phyloP scores from a whole-genome alignment of 2,329 filamentous ascomycete genomes.

The Botrytis hyacinthi region DNA sequence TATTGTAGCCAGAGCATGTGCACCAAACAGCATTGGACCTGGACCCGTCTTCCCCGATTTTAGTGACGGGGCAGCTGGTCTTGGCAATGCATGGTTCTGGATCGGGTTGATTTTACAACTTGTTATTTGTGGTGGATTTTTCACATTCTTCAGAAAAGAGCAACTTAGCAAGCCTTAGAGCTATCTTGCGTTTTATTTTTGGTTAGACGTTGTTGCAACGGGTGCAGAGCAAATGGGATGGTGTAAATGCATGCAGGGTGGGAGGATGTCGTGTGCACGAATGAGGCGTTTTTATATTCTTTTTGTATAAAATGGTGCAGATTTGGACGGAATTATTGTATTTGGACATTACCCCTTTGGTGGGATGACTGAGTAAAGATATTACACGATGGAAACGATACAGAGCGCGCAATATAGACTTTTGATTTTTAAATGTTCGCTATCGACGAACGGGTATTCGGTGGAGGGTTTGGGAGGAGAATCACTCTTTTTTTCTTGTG shows the following conservation, averaged over 20 bases:
- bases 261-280: slow-evolving; percentile 3
- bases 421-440: slow-evolving; percentile 13
- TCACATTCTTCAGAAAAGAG: slow-evolving; percentile 57
- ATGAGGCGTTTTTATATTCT: slow-evolving; percentile 8
- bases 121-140: slow-evolving; percentile 56
- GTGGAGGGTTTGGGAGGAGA: not conserved
- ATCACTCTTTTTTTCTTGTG: not conserved
- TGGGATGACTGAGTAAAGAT: slow-evolving; percentile 12
- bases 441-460: slow-evolving; percentile 2
- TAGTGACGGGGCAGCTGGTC: slow-evolving; percentile 9
- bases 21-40: slow-evolving; percentile 60
- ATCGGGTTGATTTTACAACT: slow-evolving; percentile 57
- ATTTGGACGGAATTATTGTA: slow-evolving; percentile 14
- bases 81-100: slow-evolving; percentile 39
- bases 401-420: slow-evolving; percentile 11
- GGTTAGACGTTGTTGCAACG: not conserved
- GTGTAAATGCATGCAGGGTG: slow-evolving; percentile 15
- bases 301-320: slow-evolving; percentile 18
- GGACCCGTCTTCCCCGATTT: slow-evolving; percentile 57
- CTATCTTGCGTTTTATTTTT: slow-evolving; percentile 8
- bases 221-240: not conserved
- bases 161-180: slow-evolving; percentile 53
- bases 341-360: slow-evolving; percentile 14
- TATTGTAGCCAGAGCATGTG: slow-evolving; percentile 58
- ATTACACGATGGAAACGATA: slow-evolving; percentile 15